phyloP scores from a whole-genome alignment of 2,329 filamentous ascomycete genomes.

The Sphaerostilbella broomeana region DNA sequence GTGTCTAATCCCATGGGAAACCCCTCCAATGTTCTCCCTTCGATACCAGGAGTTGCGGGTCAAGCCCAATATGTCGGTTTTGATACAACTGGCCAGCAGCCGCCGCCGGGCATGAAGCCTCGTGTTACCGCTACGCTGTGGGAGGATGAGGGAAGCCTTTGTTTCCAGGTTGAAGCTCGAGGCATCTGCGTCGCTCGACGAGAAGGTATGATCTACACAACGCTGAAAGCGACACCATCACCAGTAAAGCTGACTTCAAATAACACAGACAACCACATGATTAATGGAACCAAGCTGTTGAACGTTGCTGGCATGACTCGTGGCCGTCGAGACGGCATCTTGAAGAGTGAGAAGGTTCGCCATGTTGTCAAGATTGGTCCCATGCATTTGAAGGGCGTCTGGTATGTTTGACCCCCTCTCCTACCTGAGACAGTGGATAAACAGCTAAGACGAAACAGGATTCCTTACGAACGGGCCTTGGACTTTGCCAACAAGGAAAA shows the following conservation, averaged over 20 bases:
- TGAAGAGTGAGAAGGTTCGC: conserved; percentile 95
- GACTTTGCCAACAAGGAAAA: conserved; percentile 99
- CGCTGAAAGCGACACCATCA: background rate
- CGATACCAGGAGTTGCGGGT: conserved; percentile 47
- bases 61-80: conserved; percentile 54
- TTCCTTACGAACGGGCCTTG: conserved; percentile 93
- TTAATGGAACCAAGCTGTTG: conserved; percentile 93
- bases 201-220: conserved; percentile 59
- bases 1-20: conserved; percentile 64
- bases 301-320: conserved; percentile 98
- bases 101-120: conserved; percentile 91
- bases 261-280: conserved; percentile 86
- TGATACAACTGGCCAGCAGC: conserved; percentile 86
- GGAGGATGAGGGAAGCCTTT: conserved; percentile 96
- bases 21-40: conserved; percentile 58
- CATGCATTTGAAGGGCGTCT: conserved; percentile 97
- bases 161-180: conserved; percentile 94
- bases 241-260: background rate
- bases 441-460: conserved; percentile 53
- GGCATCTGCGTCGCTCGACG: conserved; percentile 91
- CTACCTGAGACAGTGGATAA: conserved; percentile 14
- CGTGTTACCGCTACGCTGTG: conserved; percentile 92
- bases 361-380: conserved; percentile 98
- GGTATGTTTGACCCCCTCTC: conserved; percentile 52
- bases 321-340: conserved; percentile 86